Evolutionary conservation across 2,329 filamentous ascomycete species (phyloP), one percentile per base, ranked within the genome.

Genomic region (Trichophyton verrucosum): DNA sequence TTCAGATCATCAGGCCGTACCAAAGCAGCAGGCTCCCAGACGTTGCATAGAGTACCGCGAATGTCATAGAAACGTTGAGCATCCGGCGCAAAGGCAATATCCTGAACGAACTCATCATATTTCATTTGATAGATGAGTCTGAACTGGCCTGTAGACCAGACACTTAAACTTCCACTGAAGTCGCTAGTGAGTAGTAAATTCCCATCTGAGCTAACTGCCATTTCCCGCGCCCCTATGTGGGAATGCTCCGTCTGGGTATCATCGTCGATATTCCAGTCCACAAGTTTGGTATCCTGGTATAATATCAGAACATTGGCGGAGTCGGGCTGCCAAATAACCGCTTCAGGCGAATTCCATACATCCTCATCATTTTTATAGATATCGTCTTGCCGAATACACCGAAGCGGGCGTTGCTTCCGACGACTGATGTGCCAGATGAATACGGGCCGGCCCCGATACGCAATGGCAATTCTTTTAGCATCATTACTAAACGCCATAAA

Each of bases 1-100:
- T 27, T 27, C 24, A 27, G 24, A 60, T 67, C 67, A 30, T 60
- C 61, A 5, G 63, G 57, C 4, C 61, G 66, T 15, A 67, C 57
- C 30, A 71, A 62, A 7, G 64, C 65, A 57, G 66, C 65, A 8
- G 69, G 69, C 61, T 71, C 67, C 70, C 70, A 71, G 7, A 67
- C 62, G 61, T 69, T 70, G 59, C 68, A 67, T 17, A 61, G 46
- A 1, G 65, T 64, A 1, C 62, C 66, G 24, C 68, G 65, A 15
- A 68, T 60, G 55, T 71, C 70, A 51, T 70, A 71, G 49, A 72
- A 64, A 5, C 70, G 68, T 30, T 62, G 61, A 9, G 46, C 58
- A 33, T 69, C 66, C 11, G 68, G 66, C 42, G 65, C 66, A 58
- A 71, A 67, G 11, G 65, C 61, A n/a, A 71, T 51, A 44, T 65